Evolutionary conservation across 768 basidiomycete species (phyloP).

Genomic region (Rhodotorula paludigena): DNA sequence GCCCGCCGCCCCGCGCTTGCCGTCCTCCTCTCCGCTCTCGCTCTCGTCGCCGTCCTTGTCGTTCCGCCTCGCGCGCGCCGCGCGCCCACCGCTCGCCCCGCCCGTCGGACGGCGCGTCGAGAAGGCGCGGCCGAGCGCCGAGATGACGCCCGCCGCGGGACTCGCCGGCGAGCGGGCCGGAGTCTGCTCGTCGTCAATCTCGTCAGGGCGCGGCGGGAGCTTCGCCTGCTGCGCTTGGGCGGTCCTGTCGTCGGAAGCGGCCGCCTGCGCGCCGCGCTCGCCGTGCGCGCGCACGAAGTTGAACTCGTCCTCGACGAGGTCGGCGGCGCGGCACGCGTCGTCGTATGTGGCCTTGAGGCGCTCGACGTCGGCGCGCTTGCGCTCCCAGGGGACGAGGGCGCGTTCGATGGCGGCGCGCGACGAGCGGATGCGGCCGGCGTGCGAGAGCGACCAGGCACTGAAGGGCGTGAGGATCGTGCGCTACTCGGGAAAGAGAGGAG

Average conservation of each 20-base stretch:
- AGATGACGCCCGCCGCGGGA: constrained; percentile 3
- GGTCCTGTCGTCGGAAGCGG: too few species aligned
- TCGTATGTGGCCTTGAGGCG: constrained; percentile 8
- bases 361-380: neutral
- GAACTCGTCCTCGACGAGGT: constrained; percentile 32
- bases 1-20: too few species aligned
- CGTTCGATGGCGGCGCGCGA: neutral
- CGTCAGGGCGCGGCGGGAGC: constrained; percentile 21
- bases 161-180: neutral
- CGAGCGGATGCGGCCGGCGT: constrained; percentile 3
- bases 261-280: neutral
- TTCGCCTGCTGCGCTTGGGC: too few species aligned
- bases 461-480: constrained; percentile 27
- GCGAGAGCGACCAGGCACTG: constrained; percentile 9
- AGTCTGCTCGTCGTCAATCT: constrained; percentile 7
- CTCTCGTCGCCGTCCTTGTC: neutral
- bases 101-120: constrained; percentile 1
- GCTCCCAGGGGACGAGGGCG: constrained; percentile 12
- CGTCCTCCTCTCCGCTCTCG: neutral
- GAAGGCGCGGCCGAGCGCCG: constrained; percentile 32
- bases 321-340: constrained; percentile 21
- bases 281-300: constrained; percentile 13
- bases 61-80: neutral
- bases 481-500: neutral
- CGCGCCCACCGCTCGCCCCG: too few species aligned